phyloP scores from a whole-genome alignment of 352 stramenopile species.

The Phytophthora foliorum region DNA sequence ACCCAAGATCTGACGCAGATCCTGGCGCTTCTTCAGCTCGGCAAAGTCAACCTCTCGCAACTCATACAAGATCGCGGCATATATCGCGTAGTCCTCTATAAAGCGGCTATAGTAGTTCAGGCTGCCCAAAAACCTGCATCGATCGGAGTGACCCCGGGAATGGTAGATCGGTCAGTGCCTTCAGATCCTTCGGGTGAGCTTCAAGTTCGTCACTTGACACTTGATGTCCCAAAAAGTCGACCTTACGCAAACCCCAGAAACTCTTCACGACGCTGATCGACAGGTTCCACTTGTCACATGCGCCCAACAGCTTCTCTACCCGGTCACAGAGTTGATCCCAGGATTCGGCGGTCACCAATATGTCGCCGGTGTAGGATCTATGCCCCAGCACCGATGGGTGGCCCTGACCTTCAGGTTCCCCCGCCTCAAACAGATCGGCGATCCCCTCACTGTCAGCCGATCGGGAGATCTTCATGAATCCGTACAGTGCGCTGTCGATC shows the following conservation, averaged over 20 bases:
- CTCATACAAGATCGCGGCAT: too few species aligned
- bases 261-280: conserved; percentile 43
- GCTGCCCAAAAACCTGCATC: conserved; percentile 20
- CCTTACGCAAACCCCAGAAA: conserved; percentile 18
- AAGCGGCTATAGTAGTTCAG: conserved; percentile 30
- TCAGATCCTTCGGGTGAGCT: conserved; percentile 19
- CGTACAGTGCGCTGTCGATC: too few species aligned
- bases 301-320: too few species aligned
- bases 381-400: neutral
- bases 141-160: conserved; percentile 14
- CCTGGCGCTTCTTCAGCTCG: conserved; percentile 13
- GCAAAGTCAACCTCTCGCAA: too few species aligned
- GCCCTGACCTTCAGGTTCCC: neutral
- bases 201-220: conserved; percentile 10
- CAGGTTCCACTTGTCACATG: too few species aligned
- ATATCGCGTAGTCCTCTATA: conserved; percentile 21
- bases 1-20: too few species aligned
- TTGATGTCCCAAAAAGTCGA: conserved; percentile 25
- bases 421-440: too few species aligned
- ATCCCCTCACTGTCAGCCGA: neutral
- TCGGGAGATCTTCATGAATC: too few species aligned
- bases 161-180: conserved; percentile 2
- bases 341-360: neutral
- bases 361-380: neutral
- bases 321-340: too few species aligned